These are phyloP conservation scores for Reutealis trisperma DNA, from an alignment of 345 rosid genomes.

Conservation along the genomic window DNA sequence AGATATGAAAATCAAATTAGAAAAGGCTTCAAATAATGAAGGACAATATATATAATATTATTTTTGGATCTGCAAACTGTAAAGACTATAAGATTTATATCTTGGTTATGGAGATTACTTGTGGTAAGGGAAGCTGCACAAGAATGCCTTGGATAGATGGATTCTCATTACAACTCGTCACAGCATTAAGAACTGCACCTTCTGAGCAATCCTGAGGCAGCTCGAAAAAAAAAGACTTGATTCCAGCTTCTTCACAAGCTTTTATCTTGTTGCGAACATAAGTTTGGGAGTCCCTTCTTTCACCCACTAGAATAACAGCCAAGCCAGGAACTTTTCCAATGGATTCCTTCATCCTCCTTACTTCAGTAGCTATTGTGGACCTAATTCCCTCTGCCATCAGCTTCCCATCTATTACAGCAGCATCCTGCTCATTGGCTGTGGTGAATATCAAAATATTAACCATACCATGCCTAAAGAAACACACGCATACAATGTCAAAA, in stretches of 20 bases:
- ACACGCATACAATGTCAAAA: neutral
- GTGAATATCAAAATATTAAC: constrained; percentile 27
- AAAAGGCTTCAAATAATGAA: neutral
- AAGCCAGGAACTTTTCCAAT: constrained; percentile 81
- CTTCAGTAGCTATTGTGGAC: constrained; percentile 54
- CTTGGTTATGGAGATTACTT: constrained; percentile 50
- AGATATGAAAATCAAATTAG: neutral
- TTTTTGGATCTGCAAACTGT: constrained; percentile 7
- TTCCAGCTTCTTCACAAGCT: constrained; percentile 88
- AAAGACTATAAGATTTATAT: constrained; percentile 16
- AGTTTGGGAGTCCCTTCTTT: constrained; percentile 73
- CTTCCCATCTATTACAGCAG: constrained; percentile 74
- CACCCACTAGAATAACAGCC: constrained; percentile 80
- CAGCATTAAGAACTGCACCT: constrained; percentile 45
- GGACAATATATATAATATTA: constrained; percentile 1
- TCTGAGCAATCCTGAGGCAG: constrained; percentile 63
- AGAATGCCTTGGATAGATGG: constrained; percentile 82
- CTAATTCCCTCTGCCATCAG: constrained; percentile 74
- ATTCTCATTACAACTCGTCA: constrained; percentile 58
- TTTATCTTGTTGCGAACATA: constrained; percentile 79
- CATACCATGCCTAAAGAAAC: neutral
- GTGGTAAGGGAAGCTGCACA: constrained; percentile 92
- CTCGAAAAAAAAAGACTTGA: constrained; percentile 63
- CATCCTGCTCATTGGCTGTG: constrained; percentile 45
- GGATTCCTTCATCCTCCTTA: constrained; percentile 67